Evolutionary conservation across 306 rosid species (phyloP), one percentile per base, ranked within the genome.

Genomic region (Cyamopsis tetragonoloba): DNA sequence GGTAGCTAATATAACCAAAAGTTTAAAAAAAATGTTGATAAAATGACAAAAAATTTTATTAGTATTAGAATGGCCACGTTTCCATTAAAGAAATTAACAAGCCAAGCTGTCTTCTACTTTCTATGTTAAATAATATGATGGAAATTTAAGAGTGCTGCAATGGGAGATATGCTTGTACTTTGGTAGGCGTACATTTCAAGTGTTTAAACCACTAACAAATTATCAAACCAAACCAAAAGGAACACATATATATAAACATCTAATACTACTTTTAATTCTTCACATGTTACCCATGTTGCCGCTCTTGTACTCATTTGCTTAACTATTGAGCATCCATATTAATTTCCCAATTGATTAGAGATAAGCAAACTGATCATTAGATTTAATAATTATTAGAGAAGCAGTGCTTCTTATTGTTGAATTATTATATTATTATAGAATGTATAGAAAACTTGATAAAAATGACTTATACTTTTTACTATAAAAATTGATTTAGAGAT

Each of bases 251-350:
- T 17, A 18, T 22, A 46, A 27, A n/a, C n/a, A n/a, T n/a, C 79
- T 70, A 68, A 72, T 68, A 42, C 67, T 32, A 64, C 53, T 50
- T 69, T 62, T 53, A 14, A 35, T 31, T 60, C 3, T 32, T 71
- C 83, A 75, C 81, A 82, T 79, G 86, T 74, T 63, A 66, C 32
- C 72, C 79, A 61, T 31, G 41, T 44, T 59, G 46, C 2, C 53
- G 51, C 14, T 57, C 41, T 77, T 15, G 22, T 34, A 31, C 64
- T 71, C 26, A 27, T 20, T 65, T 65, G n/a, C 43, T 31, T 13
- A 58, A 49, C 1, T 22, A 37, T 27, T 10, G 23, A 17, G 0
- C 38, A 20, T 50, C 13, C 57, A 50, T n/a, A n/a, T 54, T 4
- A 23, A 35, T 47, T 10, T 38, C 7, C 42, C 54, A 70, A 59